phyloP scores from a whole-genome alignment of 805 yeast species.

The Monosporozyma siamensis region DNA sequence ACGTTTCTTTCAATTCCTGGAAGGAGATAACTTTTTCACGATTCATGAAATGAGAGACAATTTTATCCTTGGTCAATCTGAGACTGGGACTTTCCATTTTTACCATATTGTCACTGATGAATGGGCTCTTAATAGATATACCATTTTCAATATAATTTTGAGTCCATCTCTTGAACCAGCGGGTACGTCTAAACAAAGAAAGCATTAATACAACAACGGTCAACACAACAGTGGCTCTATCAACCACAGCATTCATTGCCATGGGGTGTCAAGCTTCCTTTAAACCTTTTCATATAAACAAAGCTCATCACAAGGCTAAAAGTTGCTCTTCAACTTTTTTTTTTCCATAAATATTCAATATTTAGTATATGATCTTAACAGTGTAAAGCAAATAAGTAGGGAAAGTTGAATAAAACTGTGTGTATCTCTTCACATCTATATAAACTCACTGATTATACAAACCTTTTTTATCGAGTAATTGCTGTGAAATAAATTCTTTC shows the following conservation, averaged over 20 bases:
- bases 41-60: not conserved
- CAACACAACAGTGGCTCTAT: not conserved
- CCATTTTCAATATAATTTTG: not conserved
- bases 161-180: not conserved
- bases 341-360: too few species aligned
- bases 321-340: too few species aligned
- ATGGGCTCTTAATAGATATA: not conserved
- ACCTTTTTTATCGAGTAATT: too few species aligned
- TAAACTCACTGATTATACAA: too few species aligned
- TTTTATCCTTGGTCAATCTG: conserved; percentile 7
- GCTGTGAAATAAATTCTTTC: too few species aligned
- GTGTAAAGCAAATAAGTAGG: too few species aligned
- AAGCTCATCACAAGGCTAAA: too few species aligned
- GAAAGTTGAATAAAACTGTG: too few species aligned
- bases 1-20: not conserved
- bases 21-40: not conserved
- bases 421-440: too few species aligned
- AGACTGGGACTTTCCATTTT: conserved; percentile 9
- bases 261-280: not conserved
- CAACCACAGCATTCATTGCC: not conserved
- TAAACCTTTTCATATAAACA: not conserved
- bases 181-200: conserved; percentile 14
- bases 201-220: conserved; percentile 8
- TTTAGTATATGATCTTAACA: too few species aligned
- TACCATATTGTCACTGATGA: too few species aligned